Percentiles rank a stretch among this genome's conserved stretches.
Conservation (phyloP, 176 grass and related monocot species). For the Eleusine coracana region DNA sequence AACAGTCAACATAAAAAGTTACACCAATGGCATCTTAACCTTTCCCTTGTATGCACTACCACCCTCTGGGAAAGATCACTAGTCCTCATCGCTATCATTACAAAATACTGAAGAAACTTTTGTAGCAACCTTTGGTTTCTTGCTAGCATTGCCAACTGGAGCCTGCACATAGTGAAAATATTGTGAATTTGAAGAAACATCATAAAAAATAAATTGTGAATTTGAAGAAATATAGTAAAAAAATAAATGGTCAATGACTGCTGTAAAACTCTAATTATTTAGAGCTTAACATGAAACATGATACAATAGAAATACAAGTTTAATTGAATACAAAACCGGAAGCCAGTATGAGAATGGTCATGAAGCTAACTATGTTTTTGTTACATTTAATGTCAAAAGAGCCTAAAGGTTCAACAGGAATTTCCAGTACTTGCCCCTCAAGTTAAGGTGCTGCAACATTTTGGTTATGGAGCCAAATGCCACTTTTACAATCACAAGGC, state of each 20-base stretch:
- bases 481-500: not conserved
- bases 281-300: not conserved
- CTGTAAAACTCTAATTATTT: not conserved
- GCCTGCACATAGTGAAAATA: conserved; percentile 42
- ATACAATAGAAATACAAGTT: not conserved
- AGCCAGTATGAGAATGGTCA: not conserved
- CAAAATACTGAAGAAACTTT: conserved; percentile 81
- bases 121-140: conserved; percentile 71
- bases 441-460: not conserved
- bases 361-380: not conserved
- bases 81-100: conserved; percentile 75
- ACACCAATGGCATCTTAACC: conserved; percentile 18
- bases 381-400: not conserved
- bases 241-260: not conserved
- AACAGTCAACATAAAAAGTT: not conserved
- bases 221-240: not conserved
- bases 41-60: not conserved
- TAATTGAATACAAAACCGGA: not conserved
- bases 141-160: conserved; percentile 49
- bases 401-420: not conserved
- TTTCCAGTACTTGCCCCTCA: not conserved
- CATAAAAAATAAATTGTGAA: not conserved
- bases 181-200: not conserved
- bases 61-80: conserved; percentile 22
- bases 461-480: not conserved